These are phyloP conservation scores for Tylopilus felleus DNA, from an alignment of 768 basidiomycete species.

Conservation along the genomic window DNA sequence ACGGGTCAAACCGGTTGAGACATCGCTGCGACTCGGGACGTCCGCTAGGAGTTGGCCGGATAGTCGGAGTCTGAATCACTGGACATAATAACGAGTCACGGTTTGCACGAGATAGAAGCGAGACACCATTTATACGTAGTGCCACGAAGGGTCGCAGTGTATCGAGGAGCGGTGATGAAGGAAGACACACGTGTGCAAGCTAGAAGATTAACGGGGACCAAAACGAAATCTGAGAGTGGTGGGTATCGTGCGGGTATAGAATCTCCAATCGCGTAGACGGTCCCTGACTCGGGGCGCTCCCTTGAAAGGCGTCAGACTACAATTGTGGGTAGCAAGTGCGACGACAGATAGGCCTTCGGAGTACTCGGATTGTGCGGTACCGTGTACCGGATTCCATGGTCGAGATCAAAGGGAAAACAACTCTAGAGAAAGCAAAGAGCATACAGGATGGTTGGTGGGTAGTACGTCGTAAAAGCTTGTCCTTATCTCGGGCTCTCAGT, in stretches of 20 bases:
- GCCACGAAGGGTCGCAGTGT: neutral
- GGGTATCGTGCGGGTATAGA: neutral
- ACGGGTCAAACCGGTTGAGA: conserved; percentile 6
- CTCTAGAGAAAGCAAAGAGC: neutral
- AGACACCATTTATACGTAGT: neutral
- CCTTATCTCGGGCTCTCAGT: neutral
- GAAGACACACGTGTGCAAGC: neutral
- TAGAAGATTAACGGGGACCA: neutral
- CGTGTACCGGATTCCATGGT: neutral
- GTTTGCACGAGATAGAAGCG: neutral
- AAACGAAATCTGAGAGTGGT: neutral
- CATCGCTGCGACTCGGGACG: neutral
- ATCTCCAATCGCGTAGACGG: neutral
- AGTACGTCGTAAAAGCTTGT: neutral
- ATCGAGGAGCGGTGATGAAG: too few relatives aligned
- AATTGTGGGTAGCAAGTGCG: neutral
- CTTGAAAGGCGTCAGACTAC: neutral
- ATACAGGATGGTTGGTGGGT: neutral
- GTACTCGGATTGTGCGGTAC: neutral
- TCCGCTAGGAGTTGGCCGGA: neutral
- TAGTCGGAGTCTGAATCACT: conserved; percentile 15
- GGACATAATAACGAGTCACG: neutral
- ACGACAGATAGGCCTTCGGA: neutral
- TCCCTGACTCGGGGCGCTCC: neutral
- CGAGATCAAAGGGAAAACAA: neutral